These are phyloP conservation scores for Erodium texanum DNA, from an alignment of 441 rosid species.

Conservation along the genomic window DNA sequence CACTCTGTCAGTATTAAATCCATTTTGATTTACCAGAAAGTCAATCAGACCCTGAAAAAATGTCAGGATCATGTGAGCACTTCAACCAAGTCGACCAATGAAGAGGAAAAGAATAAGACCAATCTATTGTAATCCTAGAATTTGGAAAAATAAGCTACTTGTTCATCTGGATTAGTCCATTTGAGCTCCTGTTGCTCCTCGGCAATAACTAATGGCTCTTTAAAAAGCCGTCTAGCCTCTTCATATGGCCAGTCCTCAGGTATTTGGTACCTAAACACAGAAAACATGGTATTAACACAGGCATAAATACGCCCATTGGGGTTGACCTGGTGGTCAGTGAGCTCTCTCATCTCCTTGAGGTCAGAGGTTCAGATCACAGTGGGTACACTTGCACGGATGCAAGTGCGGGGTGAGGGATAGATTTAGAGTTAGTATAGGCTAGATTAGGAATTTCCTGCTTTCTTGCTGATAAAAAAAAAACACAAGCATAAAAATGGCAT, in stretches of 20 bases:
- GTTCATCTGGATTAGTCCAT: slow-evolving; percentile 33
- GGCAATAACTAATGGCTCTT: slow-evolving; percentile 64
- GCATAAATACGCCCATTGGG: too few relatives aligned
- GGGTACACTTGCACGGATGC: too few relatives aligned
- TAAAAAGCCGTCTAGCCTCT: slow-evolving; percentile 73
- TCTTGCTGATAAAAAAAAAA: too few relatives aligned
- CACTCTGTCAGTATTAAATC: slow-evolving; percentile 58
- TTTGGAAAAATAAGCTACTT: neutral
- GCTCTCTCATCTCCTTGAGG: too few relatives aligned
- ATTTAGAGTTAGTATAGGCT: too few relatives aligned
- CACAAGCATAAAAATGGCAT: too few relatives aligned
- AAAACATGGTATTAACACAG: neutral
- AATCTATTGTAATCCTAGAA: neutral
- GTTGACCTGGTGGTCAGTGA: too few relatives aligned
- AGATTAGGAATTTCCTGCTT: too few relatives aligned
- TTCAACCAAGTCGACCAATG: neutral
- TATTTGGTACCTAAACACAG: slow-evolving; percentile 58
- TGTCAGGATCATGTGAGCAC: neutral
- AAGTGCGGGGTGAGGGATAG: too few relatives aligned
- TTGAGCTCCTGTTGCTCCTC: slow-evolving; percentile 68
- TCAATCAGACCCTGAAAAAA: slow-evolving; percentile 4
- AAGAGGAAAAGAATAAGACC: neutral
- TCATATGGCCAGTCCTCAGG: slow-evolving; percentile 87
- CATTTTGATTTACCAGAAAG: slow-evolving; percentile 2
- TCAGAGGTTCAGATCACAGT: too few relatives aligned